phyloP scores from a whole-genome alignment of 2,329 filamentous ascomycete genomes.

The Penicillium sp. region DNA sequence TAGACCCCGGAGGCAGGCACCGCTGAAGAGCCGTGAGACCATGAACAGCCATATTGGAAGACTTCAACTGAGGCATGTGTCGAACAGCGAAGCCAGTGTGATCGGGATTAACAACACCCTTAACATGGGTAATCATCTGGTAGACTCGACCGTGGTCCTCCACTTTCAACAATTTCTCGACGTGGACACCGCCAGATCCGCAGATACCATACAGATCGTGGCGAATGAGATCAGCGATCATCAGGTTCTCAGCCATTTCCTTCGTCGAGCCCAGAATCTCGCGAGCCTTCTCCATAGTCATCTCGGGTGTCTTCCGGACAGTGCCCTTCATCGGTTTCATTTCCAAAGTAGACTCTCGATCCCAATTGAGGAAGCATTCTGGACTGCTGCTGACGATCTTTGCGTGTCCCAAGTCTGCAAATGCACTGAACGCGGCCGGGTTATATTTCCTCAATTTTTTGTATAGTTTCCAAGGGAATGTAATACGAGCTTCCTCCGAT shows the following conservation, averaged over 20 bases:
- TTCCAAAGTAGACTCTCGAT: slow-evolving; percentile 44
- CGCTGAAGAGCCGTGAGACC: slow-evolving; percentile 74
- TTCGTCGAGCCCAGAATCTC: slow-evolving; percentile 75
- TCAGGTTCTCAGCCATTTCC: slow-evolving; percentile 92
- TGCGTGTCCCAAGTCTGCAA: slow-evolving; percentile 65
- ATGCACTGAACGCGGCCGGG: slow-evolving; percentile 82
- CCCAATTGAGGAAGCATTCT: slow-evolving; percentile 79
- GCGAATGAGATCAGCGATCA: slow-evolving; percentile 96
- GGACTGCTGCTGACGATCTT: slow-evolving; percentile 82
- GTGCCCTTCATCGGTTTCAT: slow-evolving; percentile 97
- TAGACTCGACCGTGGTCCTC: slow-evolving; percentile 91
- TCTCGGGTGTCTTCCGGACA: slow-evolving; percentile 69
- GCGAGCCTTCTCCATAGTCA: slow-evolving; percentile 71
- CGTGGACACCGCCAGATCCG: slow-evolving; percentile 68
- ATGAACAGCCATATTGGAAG: slow-evolving; percentile 35
- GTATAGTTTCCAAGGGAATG: slow-evolving; percentile 68
- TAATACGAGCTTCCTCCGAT: slow-evolving; percentile 25
- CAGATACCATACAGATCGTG: slow-evolving; percentile 88
- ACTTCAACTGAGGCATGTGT: slow-evolving; percentile 29
- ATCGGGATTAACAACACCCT: slow-evolving; percentile 53
- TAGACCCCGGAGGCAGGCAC: slow-evolving; percentile 83
- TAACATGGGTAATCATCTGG: slow-evolving; percentile 85
- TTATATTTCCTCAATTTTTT: slow-evolving; percentile 67
- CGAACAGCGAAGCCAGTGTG: slow-evolving; percentile 32
- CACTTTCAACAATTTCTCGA: slow-evolving; percentile 76